These are phyloP conservation scores for Heritiera littoralis DNA, from an alignment of 345 rosid genomes.

Conservation along the genomic window DNA sequence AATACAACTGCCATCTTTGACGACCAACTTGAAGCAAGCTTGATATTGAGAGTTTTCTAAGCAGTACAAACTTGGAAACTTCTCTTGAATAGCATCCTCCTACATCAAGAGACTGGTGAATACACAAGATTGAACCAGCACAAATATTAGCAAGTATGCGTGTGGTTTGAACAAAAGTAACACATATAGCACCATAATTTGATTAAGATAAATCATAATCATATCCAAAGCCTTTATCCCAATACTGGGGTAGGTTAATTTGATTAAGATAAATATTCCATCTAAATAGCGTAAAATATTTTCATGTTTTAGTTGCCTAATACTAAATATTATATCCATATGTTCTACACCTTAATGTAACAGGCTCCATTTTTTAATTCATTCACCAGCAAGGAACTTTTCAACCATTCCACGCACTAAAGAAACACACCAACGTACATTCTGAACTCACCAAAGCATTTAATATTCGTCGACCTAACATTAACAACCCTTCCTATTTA, in stretches of 20 bases:
- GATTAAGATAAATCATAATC: neutral
- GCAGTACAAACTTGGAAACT: constrained; percentile 36
- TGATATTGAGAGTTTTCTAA: constrained; percentile 46
- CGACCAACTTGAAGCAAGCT: constrained; percentile 40
- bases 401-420: neutral
- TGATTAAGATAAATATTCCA: neutral
- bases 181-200: too few relatives aligned
- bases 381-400: neutral
- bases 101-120: constrained; percentile 45
- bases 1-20: constrained; percentile 56
- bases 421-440: constrained; percentile 9
- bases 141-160: constrained; percentile 5
- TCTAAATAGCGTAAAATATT: neutral
- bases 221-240: too few relatives aligned
- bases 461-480: neutral
- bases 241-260: too few relatives aligned
- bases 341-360: neutral
- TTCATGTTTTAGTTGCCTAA: neutral
- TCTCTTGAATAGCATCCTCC: constrained; percentile 42
- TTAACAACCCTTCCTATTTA: neutral
- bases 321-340: neutral
- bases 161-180: neutral
- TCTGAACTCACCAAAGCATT: neutral
- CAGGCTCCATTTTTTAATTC: neutral
- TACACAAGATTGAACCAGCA: constrained; percentile 26